A percentile compares a stretch with the other conserved stretches of the same genome.
These are phyloP conservation scores for Fusarium agapanthi DNA, from an alignment of 2,329 filamentous ascomycete species.

Conservation along the genomic window DNA sequence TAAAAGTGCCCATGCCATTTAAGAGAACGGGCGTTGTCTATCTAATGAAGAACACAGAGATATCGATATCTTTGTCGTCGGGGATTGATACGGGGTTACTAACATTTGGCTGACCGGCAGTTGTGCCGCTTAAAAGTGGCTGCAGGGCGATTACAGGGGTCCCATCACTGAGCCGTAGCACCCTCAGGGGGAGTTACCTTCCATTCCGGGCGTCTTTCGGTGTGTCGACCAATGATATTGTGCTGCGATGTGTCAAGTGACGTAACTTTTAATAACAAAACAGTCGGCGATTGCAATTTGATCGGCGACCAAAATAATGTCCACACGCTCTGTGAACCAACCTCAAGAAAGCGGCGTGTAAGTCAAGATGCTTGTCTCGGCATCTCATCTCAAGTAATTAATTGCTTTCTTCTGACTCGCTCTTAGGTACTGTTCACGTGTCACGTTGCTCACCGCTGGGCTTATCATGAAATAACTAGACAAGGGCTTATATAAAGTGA, in stretches of 20 bases:
- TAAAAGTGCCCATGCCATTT: fast-evolving
- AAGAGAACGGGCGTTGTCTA: neutral
- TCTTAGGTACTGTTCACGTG: slow-evolving; percentile 27
- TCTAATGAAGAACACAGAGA: neutral
- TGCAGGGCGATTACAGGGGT: slow-evolving; percentile 21
- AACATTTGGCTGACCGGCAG: slow-evolving; percentile 1
- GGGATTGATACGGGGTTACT: slow-evolving; percentile 9
- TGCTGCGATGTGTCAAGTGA: neutral
- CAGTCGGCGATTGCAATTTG: slow-evolving; percentile 30
- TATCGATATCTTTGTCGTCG: neutral
- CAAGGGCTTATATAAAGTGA: slow-evolving; percentile 4
- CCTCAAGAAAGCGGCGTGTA: neutral
- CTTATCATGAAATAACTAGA: neutral
- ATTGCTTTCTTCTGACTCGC: neutral
- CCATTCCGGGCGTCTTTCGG: slow-evolving; percentile 11
- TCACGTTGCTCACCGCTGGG: slow-evolving; percentile 23
- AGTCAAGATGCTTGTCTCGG: slow-evolving; percentile 36
- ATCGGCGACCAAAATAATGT: slow-evolving; percentile 17
- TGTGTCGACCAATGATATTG: neutral
- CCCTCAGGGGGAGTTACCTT: slow-evolving; percentile 8
- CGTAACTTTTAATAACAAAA: slow-evolving; percentile 26
- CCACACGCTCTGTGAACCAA: neutral
- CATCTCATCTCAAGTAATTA: slow-evolving; percentile 1
- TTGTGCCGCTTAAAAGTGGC: slow-evolving; percentile 3
- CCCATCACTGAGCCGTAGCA: neutral